Conservation (phyloP, 495 filamentous ascomycete genomes). For the Staphylotrichum tortipilum region DNA sequence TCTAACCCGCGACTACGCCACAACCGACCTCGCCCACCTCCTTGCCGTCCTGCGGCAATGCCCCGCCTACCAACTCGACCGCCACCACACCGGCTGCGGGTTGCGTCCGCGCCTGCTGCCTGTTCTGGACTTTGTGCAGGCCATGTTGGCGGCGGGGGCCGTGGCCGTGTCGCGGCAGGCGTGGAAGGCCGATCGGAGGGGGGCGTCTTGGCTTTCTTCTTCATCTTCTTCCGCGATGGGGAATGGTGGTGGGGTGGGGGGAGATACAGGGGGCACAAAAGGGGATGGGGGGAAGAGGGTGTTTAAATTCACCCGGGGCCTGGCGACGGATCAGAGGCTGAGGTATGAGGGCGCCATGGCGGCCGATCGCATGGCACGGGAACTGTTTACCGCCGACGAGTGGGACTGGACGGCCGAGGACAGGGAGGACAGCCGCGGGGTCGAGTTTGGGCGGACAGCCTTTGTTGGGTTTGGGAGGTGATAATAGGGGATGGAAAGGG, state of each 20-base stretch:
- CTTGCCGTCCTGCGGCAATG: slow-evolving; percentile 37
- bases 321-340: slow-evolving; percentile 33
- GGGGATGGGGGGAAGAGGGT: slow-evolving; percentile 10
- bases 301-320: slow-evolving; percentile 34
- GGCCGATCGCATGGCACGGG: slow-evolving; percentile 34
- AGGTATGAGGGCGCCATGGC: slow-evolving; percentile 33
- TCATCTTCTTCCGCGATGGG: no score
- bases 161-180: slow-evolving; percentile 37
- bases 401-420: slow-evolving; percentile 51
- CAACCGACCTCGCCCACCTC: slow-evolving; percentile 28
- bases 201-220: slow-evolving; percentile 28
- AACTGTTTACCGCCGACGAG: slow-evolving; percentile 49
- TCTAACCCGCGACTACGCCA: slow-evolving; percentile 23
- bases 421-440: neutral
- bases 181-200: slow-evolving; percentile 36
- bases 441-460: no score
- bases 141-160: slow-evolving; percentile 33
- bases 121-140: slow-evolving; percentile 57
- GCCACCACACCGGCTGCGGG: slow-evolving; percentile 69
- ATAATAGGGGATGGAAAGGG: no score
- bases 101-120: slow-evolving; percentile 58
- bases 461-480: no score
- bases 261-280: neutral
- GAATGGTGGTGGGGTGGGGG: no score
- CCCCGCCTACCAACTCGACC: slow-evolving; percentile 72